Evolutionary conservation across 352 stramenopile genomes (phyloP).

Genomic region (Pythium scleroteichum): DNA sequence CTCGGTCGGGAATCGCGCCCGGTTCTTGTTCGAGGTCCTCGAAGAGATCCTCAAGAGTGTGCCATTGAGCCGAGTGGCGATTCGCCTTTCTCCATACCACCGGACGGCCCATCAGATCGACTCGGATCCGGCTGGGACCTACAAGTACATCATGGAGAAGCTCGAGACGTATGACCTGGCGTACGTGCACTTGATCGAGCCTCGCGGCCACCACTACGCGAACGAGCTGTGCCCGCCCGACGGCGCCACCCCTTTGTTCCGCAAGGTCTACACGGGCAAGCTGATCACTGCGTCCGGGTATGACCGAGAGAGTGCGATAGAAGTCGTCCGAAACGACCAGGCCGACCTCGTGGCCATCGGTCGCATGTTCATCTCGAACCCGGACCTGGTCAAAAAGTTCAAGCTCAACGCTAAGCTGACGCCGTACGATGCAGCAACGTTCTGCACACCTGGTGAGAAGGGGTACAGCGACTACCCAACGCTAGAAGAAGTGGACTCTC

Average conservation of each 20-base stretch:
- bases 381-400: constrained; percentile 65
- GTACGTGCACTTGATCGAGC: constrained; percentile 64
- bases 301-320: constrained; percentile 24
- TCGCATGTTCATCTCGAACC: constrained; percentile 72
- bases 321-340: constrained; percentile 25
- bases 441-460: constrained; percentile 25
- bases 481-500: no score
- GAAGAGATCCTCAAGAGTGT: constrained; percentile 32
- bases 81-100: constrained; percentile 21
- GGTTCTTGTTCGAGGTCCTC: constrained; percentile 61
- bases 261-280: constrained; percentile 56
- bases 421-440: constrained; percentile 29
- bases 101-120: not conserved
- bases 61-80: constrained; percentile 13
- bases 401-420: constrained; percentile 19
- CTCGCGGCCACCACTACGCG: constrained; percentile 42
- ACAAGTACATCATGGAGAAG: constrained; percentile 49
- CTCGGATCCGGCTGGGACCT: constrained; percentile 29
- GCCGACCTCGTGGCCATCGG: constrained; percentile 44
- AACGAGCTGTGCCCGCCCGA: constrained; percentile 18
- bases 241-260: constrained; percentile 42
- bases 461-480: constrained; percentile 39
- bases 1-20: constrained; percentile 59
- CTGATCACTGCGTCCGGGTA: constrained; percentile 65
- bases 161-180: constrained; percentile 60